Evolutionary conservation across 768 basidiomycete species (phyloP).

Genomic region (Plicaturopsis crispa): DNA sequence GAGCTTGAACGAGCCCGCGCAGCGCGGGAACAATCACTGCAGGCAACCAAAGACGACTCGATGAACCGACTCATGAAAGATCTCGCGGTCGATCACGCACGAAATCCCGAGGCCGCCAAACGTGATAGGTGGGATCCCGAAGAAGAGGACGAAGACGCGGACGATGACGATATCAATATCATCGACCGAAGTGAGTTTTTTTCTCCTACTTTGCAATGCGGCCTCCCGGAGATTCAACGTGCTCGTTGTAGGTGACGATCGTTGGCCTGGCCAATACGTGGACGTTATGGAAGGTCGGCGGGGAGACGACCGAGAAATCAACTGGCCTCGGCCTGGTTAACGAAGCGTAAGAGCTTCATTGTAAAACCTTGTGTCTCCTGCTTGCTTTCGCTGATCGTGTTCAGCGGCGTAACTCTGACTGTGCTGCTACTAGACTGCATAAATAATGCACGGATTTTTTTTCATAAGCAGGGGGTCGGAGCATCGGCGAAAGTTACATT

Average conservation of each 20-base stretch:
- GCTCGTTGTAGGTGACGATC: constrained; percentile 46
- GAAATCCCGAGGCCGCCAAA: constrained; percentile 48
- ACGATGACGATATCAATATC: constrained; percentile 47
- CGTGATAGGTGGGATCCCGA: constrained; percentile 59
- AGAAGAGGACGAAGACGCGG: constrained; percentile 45
- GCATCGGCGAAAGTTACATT: too few relatives aligned
- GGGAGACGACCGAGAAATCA: constrained; percentile 45
- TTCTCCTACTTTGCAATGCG: background rate
- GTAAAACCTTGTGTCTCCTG: too few relatives aligned
- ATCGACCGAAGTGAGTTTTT: constrained; percentile 61
- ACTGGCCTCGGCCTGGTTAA: constrained; percentile 69
- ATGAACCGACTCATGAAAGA: constrained; percentile 75
- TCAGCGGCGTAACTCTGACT: too few relatives aligned
- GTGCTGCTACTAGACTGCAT: background rate
- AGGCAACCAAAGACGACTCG: constrained; percentile 66
- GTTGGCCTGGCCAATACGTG: constrained; percentile 68
- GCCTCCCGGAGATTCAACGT: constrained; percentile 9
- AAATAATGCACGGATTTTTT: too few relatives aligned
- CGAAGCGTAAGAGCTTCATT: too few relatives aligned
- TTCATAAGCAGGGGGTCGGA: too few relatives aligned
- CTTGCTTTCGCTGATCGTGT: too few relatives aligned
- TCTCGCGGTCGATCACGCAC: constrained; percentile 62
- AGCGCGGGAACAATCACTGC: constrained; percentile 54
- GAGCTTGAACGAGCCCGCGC: constrained; percentile 72
- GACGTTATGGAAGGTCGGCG: constrained; percentile 60